Evolutionary conservation across 495 filamentous ascomycete genomes (phyloP), one percentile per base, ranked within the genome.

Genomic region (Penicillium coffeae): DNA sequence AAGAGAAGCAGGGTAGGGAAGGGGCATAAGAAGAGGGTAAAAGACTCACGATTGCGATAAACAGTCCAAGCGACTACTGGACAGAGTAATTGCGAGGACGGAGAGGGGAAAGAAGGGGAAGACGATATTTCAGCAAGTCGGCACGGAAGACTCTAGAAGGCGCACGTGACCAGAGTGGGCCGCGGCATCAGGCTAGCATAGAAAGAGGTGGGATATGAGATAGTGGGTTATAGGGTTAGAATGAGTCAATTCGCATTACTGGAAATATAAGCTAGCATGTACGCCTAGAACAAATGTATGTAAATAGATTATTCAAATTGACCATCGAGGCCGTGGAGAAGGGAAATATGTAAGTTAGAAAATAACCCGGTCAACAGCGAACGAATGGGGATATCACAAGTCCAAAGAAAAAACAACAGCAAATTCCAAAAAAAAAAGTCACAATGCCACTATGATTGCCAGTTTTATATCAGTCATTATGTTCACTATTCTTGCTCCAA

Each of bases 131-230:
- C 57, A 58, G 46, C 19, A 44, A 36, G 25, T 27, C 32, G 43
- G 48, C 47, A 71, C 65, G 68, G 71, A 74, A 74, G 67, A 62
- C 63, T 71, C 69, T 74, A 74, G 71, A 74, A 74, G 56, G 55
- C 18, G 32, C 69, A 72, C 66, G 63, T 70, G 66, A 38, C 15
- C 18, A 25, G 0, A 47, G 44, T 47, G 33, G 44, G 22, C 20
- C 43, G 27, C 20, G 21, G n/a, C n/a, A n/a, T n/a, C n/a, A n/a
- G n/a, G n/a, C n/a, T n/a, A n/a, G n/a, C n/a, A n/a, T n/a, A n/a
- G n/a, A n/a, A n/a, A n/a, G n/a, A n/a, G n/a, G n/a, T n/a, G n/a
- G n/a, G n/a, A n/a, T n/a, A n/a, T n/a, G n/a, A n/a, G n/a, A 4
- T 30, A 30, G 25, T 30, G 10, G 25, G 5, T 30, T 5, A 30